Evolutionary conservation across 225 moss, liverwort and hornwort species (phyloP), one percentile per base, ranked within the genome.

Genomic region (Polytrichum commune): DNA sequence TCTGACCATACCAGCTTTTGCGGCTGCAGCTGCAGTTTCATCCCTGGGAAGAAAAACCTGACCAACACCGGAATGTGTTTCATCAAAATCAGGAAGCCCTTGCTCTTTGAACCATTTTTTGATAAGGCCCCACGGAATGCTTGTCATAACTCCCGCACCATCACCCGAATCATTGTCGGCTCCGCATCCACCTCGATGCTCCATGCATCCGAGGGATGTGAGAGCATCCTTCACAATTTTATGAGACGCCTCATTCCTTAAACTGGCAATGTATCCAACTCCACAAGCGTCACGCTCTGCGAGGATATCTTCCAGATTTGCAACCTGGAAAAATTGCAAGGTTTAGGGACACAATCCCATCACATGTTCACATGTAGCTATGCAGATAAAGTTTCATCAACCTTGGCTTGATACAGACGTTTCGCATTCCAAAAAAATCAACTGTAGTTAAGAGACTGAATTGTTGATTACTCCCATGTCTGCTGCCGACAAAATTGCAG

Each of bases 91-190:
- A 29, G 85, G 79, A 27, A 84, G 78, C 18, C 88, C 92, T 71
- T 90, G 83, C 67, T 91, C 88, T 61, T 78, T 74, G 69, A 92
- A 95, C 83, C 77, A 90, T 61, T 77, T 69, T 30, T 91, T 80
- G 60, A 95, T 85, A 5, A 95, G 84, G 25, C 88, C 83, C 95
- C 95, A 93, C 0, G 95, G 95, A 66, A 92, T 95, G 69, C 76
- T 86, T 13, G 95, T 92, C 95, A 93, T 95, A 8, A 95, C 74
- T 63, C 95, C 95, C 62, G 95, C 84, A 61, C 95, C 95, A 72
- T 95, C 95, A 69, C 95, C 95, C 1, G 95, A 91, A 70, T 95
- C 89, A 62, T 92, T 91, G 73, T 95, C 95, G 63, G 92, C 92
- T 71, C 91, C 91, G 60, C 95, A 93, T 71, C 95, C 95, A 71